Conservation (phyloP, 192 early-diverging fungal species). For the Backusella tarrabulga region DNA sequence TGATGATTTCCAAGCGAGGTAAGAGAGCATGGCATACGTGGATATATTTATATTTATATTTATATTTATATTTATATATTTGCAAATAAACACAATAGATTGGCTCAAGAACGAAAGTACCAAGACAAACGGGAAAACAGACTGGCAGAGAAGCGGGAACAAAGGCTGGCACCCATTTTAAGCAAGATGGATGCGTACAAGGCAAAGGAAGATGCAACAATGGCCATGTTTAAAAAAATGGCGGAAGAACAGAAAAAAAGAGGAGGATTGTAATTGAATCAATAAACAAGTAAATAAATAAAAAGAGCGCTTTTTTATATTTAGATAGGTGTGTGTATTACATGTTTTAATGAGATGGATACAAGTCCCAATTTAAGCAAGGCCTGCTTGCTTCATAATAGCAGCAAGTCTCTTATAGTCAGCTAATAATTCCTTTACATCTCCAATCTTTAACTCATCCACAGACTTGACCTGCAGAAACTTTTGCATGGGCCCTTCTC, state of each 20-base stretch:
- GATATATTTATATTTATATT: background rate
- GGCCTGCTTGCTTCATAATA: conserved; percentile 32
- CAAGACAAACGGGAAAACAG: conserved; percentile 43
- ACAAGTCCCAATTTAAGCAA: background rate
- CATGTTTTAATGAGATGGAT: background rate
- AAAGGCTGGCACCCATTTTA: conserved; percentile 36
- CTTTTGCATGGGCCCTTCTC: conserved; percentile 22
- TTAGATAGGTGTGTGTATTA: too few relatives aligned
- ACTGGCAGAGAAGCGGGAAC: conserved; percentile 20
- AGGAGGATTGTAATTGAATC: conserved; percentile 6
- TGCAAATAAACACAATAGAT: conserved; percentile 16
- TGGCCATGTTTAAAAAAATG: conserved; percentile 69
- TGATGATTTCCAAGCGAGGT: conserved; percentile 47
- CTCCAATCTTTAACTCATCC: conserved; percentile 30
- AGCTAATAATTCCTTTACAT: conserved; percentile 32
- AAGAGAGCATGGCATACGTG: background rate
- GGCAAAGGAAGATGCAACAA: conserved; percentile 70
- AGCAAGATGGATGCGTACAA: conserved; percentile 49
- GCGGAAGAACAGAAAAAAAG: conserved; percentile 52
- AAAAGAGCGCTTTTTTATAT: background rate
- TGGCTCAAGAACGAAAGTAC: conserved; percentile 39
- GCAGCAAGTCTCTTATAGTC: conserved; percentile 39
- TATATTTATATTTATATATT: background rate
- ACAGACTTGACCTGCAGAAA: conserved; percentile 30
- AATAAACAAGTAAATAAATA: background rate